Conservation (phyloP, 1,284 basidiomycete genomes). For the Fomitopsis schrenkii region DNA sequence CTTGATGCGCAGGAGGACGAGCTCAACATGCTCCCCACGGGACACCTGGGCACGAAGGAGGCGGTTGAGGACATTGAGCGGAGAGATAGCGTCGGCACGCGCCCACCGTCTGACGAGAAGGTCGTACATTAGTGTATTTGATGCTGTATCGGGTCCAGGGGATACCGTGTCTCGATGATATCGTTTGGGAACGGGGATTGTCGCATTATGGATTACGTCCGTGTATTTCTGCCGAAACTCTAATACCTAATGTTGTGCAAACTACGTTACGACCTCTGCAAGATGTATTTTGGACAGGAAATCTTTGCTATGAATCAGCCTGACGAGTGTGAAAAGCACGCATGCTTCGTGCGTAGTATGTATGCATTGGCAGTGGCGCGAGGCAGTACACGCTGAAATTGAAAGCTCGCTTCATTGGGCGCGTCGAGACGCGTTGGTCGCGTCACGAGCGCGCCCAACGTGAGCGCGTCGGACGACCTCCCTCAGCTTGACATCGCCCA, state of each 20-base stretch:
- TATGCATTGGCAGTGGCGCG: no score
- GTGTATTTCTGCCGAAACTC: not conserved
- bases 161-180: not conserved
- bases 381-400: no score
- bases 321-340: no score
- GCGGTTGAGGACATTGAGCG: not conserved
- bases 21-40: conserved; percentile 37
- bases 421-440: not conserved
- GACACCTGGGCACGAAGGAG: not conserved
- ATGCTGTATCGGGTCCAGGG: not conserved
- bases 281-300: no score
- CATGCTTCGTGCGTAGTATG: no score
- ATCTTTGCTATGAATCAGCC: no score
- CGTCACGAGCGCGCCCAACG: not conserved
- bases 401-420: not conserved
- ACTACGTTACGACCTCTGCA: no score
- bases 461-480: not conserved
- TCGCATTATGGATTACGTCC: not conserved
- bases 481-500: not conserved
- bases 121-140: not conserved
- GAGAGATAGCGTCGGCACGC: not conserved
- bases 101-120: not conserved
- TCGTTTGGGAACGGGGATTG: not conserved
- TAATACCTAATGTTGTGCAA: not conserved
- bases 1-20: conserved; percentile 63